These are phyloP conservation scores for Suillus discolor DNA, from an alignment of 768 basidiomycete species.

Conservation along the genomic window DNA sequence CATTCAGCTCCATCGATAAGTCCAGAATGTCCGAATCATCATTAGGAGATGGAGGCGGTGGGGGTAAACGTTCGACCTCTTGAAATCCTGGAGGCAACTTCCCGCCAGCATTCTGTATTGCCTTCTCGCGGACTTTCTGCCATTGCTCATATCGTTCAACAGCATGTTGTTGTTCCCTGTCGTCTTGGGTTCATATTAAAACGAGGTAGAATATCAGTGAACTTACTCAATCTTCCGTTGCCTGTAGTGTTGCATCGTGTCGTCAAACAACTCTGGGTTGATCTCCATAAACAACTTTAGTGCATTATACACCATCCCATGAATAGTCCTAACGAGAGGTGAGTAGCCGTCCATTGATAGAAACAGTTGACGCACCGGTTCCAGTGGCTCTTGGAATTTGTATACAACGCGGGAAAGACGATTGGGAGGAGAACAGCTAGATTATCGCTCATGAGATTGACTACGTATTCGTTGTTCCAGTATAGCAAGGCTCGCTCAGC, in stretches of 20 bases:
- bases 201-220: conserved; percentile 3
- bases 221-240: conserved; percentile 83
- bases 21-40: conserved; percentile 90
- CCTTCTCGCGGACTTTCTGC: conserved; percentile 81
- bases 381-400: conserved; percentile 97
- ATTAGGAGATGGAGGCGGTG: conserved; percentile 73
- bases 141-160: conserved; percentile 87
- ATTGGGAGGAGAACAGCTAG: conserved; percentile 86
- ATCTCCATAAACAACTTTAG: conserved; percentile 99
- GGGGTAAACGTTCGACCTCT: conserved; percentile 69
- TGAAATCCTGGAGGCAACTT: conserved; percentile 72
- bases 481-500: conserved; percentile 96
- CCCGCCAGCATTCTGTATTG: conserved; percentile 69
- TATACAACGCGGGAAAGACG: conserved; percentile 95
- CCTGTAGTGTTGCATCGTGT: conserved; percentile 91
- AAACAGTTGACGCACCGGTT: conserved; percentile 70
- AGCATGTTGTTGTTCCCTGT: conserved; percentile 86
- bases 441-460: conserved; percentile 99
- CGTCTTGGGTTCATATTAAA: conserved; percentile 1
- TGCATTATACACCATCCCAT: conserved; percentile 99
- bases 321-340: conserved; percentile 75
- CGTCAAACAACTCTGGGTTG: conserved; percentile 95
- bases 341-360: conserved; percentile 14
- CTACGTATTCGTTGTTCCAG: conserved; percentile 99
- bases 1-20: conserved; percentile 86